Base-by-base conservation (phyloP, 1,284 basidiomycete genomes). In the Pholiota adiposa region DNA sequence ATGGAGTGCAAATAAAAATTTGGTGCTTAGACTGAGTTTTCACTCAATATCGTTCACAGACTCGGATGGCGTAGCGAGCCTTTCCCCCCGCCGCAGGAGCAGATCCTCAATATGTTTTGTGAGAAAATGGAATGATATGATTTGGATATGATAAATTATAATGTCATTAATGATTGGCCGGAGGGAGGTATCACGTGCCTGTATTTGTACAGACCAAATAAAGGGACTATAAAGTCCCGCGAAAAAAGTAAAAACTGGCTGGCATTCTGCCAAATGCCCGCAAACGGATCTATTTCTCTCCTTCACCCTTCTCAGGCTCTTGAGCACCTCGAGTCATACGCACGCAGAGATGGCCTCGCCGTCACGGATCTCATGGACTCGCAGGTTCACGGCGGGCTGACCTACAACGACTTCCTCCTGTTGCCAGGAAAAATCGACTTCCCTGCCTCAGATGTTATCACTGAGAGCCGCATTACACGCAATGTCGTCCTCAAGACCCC, bases 401-500 rank as follows among this genome's bases (percentile, higher is more conserved):
- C 97, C 19, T 99, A 99, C 81, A 98, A 96, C 71, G 94, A 97
- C 74, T 95, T 97, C 76, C 83, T 96, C 65, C 82, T 96, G 61
- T 83, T 96, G 4, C 97, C 97, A n/a, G 97, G 97, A 56, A 96
- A 93, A 78, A 98, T 99, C 70, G 88, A 96, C 80, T 99, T 99
- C 75, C 82, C 90, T 34, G 93, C 94, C 1, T 85, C 83, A 9
- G 86, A 89, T 54, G 96, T 97, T 69, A 75, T 86, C 65, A 89
- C 95, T 2, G 94, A 97, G 78, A 93, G 89, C 69, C 86, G 83
- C 57, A 89, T 99, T 57, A 98, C 97, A 49, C 88, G 92, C 60
- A 98, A 98, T 71, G 94, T 98, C 67, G 81, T 85, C 43, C 85
- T 99, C 70, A 98, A 96, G 80, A 96, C 96, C 0, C 97, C 97